Conservation (phyloP, 1,284 basidiomycete species). For the Ustilago tritici region DNA sequence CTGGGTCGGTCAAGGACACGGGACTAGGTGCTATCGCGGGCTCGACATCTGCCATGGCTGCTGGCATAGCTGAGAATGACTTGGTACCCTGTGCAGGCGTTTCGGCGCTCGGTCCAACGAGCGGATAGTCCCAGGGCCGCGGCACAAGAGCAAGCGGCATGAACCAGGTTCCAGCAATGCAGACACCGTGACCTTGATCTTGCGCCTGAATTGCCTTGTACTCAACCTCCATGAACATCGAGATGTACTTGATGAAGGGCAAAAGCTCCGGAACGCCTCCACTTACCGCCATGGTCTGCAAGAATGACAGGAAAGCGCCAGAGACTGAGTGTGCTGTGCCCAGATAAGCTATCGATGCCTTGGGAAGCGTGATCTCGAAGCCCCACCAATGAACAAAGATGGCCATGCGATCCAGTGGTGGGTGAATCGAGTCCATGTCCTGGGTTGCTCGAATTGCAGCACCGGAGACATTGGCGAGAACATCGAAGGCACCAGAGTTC, state of each 20-base stretch:
- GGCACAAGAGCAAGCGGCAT: slow-evolving; percentile 58
- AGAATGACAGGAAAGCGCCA: slow-evolving; percentile 57
- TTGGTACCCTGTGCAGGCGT: slow-evolving; percentile 5
- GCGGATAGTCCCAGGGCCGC: slow-evolving; percentile 51
- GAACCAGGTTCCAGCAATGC: slow-evolving; percentile 61
- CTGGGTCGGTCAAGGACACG: neutral
- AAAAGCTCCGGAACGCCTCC: slow-evolving; percentile 63
- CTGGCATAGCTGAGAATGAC: neutral
- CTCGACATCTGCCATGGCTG: neutral
- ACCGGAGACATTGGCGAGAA: slow-evolving; percentile 54
- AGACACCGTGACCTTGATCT: slow-evolving; percentile 58
- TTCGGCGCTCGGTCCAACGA: slow-evolving; percentile 17
- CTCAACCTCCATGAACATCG: slow-evolving; percentile 62
- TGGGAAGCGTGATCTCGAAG: slow-evolving; percentile 64
- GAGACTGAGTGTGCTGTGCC: slow-evolving; percentile 59
- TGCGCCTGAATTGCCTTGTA: slow-evolving; percentile 60
- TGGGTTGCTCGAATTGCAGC: slow-evolving; percentile 43
- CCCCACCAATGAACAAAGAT: slow-evolving; percentile 67
- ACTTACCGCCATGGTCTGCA: slow-evolving; percentile 60
- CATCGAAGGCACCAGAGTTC: slow-evolving; percentile 55
- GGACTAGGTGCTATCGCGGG: neutral
- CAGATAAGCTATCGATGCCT: slow-evolving; percentile 59
- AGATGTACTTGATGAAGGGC: slow-evolving; percentile 64
- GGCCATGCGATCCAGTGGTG: slow-evolving; percentile 62
- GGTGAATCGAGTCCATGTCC: slow-evolving; percentile 52